Base-by-base conservation (phyloP, 257 asterid genomes). In the Primulina eburnea region DNA sequence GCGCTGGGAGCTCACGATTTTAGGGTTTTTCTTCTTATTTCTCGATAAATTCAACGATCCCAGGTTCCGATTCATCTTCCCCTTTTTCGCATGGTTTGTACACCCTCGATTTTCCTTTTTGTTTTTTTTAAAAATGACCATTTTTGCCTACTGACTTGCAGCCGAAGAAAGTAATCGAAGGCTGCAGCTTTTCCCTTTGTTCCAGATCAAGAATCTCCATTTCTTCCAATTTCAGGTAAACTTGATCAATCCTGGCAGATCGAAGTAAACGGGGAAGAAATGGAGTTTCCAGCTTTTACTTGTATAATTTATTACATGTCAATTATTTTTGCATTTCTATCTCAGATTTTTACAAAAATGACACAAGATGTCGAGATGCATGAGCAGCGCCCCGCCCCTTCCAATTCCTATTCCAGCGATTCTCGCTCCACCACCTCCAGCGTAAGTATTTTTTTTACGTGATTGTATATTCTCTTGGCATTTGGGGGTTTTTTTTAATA, bases 331-430 rank as follows among this genome's bases (percentile, higher is more conserved):
- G 66, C 77, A n/a, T 60, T 75, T 14, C 32, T 81, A 78, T 75
- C 80, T 59, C 84, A 86, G 87, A 29, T 81, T 58, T 60, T 72
- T 70, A 64, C 72, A 16, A 82, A 71, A 55, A 84, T 86, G 95
- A 85, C 92, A 78, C 90, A 85, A 80, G 98, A 89, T 57, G 84
- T 84, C 69, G 94, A 87, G 78, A 89, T 89, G 95, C 84, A 84
- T 71, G 96, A 89, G 80, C 93, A 89, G 80, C 90, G 86, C 64
- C 83, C 79, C 14, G 87, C 86, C 61, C 76, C 88, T 33, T 77
- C 94, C 73, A 74, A 81, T 71, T 74, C 88, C 17, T 69, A 79
- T 47, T 14, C 86, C 47, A 62, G 84, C 32, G 34, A 78, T 66
- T 64, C 71, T 40, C 86, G 86, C 38, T 73, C 92, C 11, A 74